phyloP scores from a whole-genome alignment of 352 stramenopile genomes.

The Aphanomyces invadans region DNA sequence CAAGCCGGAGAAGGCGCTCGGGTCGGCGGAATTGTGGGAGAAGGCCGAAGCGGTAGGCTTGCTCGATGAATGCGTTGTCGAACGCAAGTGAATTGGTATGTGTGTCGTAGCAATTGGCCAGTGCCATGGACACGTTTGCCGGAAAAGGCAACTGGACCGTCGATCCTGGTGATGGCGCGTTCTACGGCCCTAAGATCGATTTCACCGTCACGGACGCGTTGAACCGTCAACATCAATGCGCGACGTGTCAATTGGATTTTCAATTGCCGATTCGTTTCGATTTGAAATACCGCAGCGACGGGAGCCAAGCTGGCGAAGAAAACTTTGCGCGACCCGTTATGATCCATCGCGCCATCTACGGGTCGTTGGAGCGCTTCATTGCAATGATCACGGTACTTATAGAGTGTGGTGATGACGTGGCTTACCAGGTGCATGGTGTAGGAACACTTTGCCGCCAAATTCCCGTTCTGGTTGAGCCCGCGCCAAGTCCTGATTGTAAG shows the following conservation, averaged over 20 bases:
- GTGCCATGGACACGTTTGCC: constrained; percentile 92
- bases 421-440: background rate
- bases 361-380: constrained; percentile 96
- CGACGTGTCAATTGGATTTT: constrained; percentile 98
- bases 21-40: constrained; percentile 92
- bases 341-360: constrained; percentile 97
- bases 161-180: constrained; percentile 96
- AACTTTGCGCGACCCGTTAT: constrained; percentile 95
- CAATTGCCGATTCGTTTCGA: constrained; percentile 98
- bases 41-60: constrained; percentile 32
- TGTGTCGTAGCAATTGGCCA: constrained; percentile 46
- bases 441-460: constrained; percentile 98
- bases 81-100: background rate
- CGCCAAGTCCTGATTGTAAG: constrained; percentile 93
- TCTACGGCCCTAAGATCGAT: constrained; percentile 99
- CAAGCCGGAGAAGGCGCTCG: constrained; percentile 94
- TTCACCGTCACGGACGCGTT: constrained; percentile 97
- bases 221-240: constrained; percentile 96
- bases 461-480: constrained; percentile 97
- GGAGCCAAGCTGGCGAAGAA: constrained; percentile 37
- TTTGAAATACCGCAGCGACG: constrained; percentile 84
- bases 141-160: constrained; percentile 93
- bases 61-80: background rate
- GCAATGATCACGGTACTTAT: constrained; percentile 83
- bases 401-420: background rate